phyloP scores from a whole-genome alignment of 192 early-diverging fungal species.

The Entrophospora sp. region DNA sequence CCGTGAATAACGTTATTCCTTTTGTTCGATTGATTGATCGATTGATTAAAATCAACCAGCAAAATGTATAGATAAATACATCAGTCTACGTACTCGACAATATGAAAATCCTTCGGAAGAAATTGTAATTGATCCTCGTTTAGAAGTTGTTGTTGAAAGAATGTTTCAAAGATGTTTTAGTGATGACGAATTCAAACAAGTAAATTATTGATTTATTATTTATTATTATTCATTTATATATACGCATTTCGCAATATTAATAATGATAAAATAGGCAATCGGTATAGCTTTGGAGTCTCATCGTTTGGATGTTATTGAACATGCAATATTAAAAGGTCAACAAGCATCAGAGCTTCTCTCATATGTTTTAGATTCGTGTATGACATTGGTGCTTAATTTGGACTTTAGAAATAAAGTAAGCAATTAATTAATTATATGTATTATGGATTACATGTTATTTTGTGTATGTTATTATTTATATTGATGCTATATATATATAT shows the following conservation, averaged over 20 bases:
- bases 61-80: slow-evolving; percentile 94
- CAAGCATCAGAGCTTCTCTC: slow-evolving; percentile 63
- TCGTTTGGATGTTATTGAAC: slow-evolving; percentile 83
- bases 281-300: slow-evolving; percentile 92
- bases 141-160: slow-evolving; percentile 85
- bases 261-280: slow-evolving; percentile 52
- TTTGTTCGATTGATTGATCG: too few species aligned
- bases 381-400: slow-evolving; percentile 76
- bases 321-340: slow-evolving; percentile 65
- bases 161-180: slow-evolving; percentile 92
- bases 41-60: slow-evolving; percentile 41
- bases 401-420: slow-evolving; percentile 73
- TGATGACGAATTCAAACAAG: slow-evolving; percentile 77
- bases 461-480: background rate
- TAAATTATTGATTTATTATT: slow-evolving; percentile 8
- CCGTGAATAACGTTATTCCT: background rate
- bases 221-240: background rate
- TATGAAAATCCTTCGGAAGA: slow-evolving; percentile 30
- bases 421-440: background rate
- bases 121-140: slow-evolving; percentile 59
- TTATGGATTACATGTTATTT: background rate
- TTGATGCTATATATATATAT: too few species aligned
- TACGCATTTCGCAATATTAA: too few species aligned
- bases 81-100: slow-evolving; percentile 53
- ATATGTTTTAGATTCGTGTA: slow-evolving; percentile 78